Evolutionary conservation across 2,329 filamentous ascomycete species (phyloP).

Genomic region (Paecilomyces fulvus): DNA sequence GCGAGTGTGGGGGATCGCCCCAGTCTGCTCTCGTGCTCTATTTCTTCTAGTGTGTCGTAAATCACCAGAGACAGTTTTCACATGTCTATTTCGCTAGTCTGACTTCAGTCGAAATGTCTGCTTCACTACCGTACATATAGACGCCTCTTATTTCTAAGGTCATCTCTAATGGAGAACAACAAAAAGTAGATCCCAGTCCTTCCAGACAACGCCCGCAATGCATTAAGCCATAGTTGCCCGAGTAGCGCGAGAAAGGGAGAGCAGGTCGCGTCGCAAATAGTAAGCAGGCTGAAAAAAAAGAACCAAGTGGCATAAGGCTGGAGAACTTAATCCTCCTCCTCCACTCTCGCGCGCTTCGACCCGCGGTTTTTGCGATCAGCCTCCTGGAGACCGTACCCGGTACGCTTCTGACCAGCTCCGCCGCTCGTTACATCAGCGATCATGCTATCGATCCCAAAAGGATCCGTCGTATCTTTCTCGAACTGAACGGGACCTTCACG

Average conservation of each 20-base stretch:
- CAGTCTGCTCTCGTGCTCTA: background rate
- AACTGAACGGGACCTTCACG: slow-evolving; percentile 93
- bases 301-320: background rate
- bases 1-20: background rate
- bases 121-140: background rate
- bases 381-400: slow-evolving; percentile 38
- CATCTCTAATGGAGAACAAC: background rate
- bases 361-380: slow-evolving; percentile 26
- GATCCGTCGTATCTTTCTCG: slow-evolving; percentile 78
- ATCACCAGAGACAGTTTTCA: background rate
- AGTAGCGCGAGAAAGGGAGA: background rate
- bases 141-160: background rate
- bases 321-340: slow-evolving; percentile 49
- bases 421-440: slow-evolving; percentile 66
- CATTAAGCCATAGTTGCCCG: slow-evolving; percentile 10
- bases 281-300: background rate
- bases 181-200: slow-evolving; percentile 8
- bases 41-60: background rate
- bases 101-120: background rate
- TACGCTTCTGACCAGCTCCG: slow-evolving; percentile 42
- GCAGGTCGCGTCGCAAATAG: background rate
- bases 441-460: slow-evolving; percentile 92
- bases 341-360: slow-evolving; percentile 66
- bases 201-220: slow-evolving; percentile 22
- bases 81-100: background rate